Percentiles rank a stretch among this genome's conserved stretches.
Evolutionary conservation across 2,329 filamentous ascomycete species (phyloP).

Genomic region (Paecilomyces formosus): DNA sequence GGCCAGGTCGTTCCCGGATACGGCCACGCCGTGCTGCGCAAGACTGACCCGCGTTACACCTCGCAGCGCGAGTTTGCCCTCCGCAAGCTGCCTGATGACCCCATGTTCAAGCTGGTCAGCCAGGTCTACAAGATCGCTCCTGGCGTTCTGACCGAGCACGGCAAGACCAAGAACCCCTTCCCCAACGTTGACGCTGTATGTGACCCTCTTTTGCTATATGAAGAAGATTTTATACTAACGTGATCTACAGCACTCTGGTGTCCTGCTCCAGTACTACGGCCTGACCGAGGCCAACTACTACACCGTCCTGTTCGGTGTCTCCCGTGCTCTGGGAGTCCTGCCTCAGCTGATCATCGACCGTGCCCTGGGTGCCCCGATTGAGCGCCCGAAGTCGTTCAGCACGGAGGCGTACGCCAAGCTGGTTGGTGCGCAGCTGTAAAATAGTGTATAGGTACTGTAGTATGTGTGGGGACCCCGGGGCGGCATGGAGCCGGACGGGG

Average conservation of each 20-base stretch:
- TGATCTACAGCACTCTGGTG: constrained; percentile 69
- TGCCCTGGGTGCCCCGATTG: constrained; percentile 90
- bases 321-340: constrained; percentile 93
- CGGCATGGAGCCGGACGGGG: constrained; percentile 3
- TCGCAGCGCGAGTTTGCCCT: constrained; percentile 97
- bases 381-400: constrained; percentile 98
- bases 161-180: constrained; percentile 99
- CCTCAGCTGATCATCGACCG: constrained; percentile 99
- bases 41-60: constrained; percentile 98
- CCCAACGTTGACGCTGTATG: constrained; percentile 86
- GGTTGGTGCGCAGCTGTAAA: constrained; percentile 80
- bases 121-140: constrained; percentile 99
- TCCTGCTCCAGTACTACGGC: constrained; percentile 99
- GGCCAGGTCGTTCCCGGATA: constrained; percentile 97
- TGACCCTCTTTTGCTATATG: constrained; percentile 4
- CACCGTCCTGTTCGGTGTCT: constrained; percentile 99
- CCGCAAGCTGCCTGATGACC: constrained; percentile 88
- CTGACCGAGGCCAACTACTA: constrained; percentile 99
- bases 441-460: constrained; percentile 5
- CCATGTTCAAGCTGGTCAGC: constrained; percentile 99
- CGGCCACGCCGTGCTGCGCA: constrained; percentile 97
- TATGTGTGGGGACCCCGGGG: constrained; percentile 16
- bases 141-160: constrained; percentile 95
- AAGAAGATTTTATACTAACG: constrained; percentile 7
- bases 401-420: constrained; percentile 96